These are phyloP conservation scores for Crassisporium funariophilum DNA, from an alignment of 768 basidiomycete species.

Conservation along the genomic window DNA sequence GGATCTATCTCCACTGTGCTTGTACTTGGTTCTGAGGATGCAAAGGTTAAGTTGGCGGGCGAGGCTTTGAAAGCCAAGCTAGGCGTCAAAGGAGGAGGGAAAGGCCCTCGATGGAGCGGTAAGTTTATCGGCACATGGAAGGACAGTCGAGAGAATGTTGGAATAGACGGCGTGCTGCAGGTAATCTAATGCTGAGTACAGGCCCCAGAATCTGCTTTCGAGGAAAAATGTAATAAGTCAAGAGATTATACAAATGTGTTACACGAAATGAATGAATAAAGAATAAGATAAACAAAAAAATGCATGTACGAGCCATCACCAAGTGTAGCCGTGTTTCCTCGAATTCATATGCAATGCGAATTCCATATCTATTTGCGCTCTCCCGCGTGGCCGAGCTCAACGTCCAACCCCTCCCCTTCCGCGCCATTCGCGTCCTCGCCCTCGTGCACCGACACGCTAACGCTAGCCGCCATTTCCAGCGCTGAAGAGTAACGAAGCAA, in stretches of 20 bases:
- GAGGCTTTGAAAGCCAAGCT: conserved; percentile 59
- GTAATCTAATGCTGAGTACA: conserved; percentile 20
- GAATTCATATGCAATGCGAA: too few species aligned
- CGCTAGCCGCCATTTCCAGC: conserved; percentile 21
- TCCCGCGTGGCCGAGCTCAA: conserved; percentile 12
- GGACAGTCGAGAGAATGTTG: conserved; percentile 42
- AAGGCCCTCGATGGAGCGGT: conserved; percentile 76
- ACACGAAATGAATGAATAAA: conserved; percentile 8
- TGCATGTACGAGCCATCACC: conserved; percentile 11
- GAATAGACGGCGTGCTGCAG: conserved; percentile 42
- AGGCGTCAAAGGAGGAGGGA: conserved; percentile 76
- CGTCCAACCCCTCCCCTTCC: conserved; percentile 16
- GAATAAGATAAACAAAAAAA: not conserved
- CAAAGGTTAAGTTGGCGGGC: conserved; percentile 58
- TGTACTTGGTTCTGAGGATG: conserved; percentile 61
- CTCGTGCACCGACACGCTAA: conserved; percentile 23
- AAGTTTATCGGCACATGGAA: conserved; percentile 70
- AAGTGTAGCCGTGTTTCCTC: not conserved
- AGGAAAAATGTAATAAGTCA: conserved; percentile 6
- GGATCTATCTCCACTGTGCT: conserved; percentile 57
- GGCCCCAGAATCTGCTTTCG: conserved; percentile 4
- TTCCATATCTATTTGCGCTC: conserved; percentile 17
- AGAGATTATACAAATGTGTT: conserved; percentile 19
- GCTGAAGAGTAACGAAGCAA: conserved; percentile 22
- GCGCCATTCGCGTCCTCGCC: conserved; percentile 20